These are phyloP conservation scores for Citrus hindsii DNA, from an alignment of 345 rosid genomes.

Conservation along the genomic window DNA sequence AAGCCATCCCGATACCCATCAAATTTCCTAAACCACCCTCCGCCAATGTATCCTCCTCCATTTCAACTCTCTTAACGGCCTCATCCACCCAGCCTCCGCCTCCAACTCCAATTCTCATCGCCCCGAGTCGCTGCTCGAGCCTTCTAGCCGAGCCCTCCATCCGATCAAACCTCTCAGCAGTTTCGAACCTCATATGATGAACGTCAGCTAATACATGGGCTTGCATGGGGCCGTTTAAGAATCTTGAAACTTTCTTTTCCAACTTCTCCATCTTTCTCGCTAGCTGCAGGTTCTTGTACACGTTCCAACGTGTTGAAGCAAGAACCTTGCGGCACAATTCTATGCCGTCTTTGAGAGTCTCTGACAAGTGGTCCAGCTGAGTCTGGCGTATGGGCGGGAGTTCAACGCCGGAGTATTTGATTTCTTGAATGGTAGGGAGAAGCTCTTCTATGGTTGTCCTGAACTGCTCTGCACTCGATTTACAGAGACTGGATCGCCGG, in stretches of 20 bases:
- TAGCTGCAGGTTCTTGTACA: constrained; percentile 43
- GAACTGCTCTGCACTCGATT: constrained; percentile 43
- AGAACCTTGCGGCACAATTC: constrained; percentile 51
- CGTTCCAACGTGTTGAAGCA: constrained; percentile 56
- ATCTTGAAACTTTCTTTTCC: constrained; percentile 41
- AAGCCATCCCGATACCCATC: constrained; percentile 50
- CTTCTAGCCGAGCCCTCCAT: constrained; percentile 34
- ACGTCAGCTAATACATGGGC: constrained; percentile 64
- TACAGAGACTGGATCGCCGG: constrained; percentile 40
- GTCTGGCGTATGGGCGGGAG: constrained; percentile 58
- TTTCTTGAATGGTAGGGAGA: constrained; percentile 55
- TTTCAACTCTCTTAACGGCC: constrained; percentile 45
- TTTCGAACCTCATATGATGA: constrained; percentile 42
- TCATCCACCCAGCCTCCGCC: constrained; percentile 58
- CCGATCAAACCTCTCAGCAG: constrained; percentile 49
- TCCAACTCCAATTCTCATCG: constrained; percentile 52
- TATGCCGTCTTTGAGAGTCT: constrained; percentile 34
- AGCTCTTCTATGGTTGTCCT: constrained; percentile 23
- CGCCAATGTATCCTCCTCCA: constrained; percentile 36
- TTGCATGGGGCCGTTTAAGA: constrained; percentile 39
- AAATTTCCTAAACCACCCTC: constrained; percentile 32
- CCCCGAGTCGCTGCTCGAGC: constrained; percentile 49
- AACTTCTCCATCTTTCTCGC: constrained; percentile 66
- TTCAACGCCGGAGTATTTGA: constrained; percentile 78
- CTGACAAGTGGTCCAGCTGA: constrained; percentile 54